Percentiles rank a stretch among this genome's conserved stretches.
phyloP scores from a whole-genome alignment of 257 asterid genomes.

The Ilex aquifolium region DNA sequence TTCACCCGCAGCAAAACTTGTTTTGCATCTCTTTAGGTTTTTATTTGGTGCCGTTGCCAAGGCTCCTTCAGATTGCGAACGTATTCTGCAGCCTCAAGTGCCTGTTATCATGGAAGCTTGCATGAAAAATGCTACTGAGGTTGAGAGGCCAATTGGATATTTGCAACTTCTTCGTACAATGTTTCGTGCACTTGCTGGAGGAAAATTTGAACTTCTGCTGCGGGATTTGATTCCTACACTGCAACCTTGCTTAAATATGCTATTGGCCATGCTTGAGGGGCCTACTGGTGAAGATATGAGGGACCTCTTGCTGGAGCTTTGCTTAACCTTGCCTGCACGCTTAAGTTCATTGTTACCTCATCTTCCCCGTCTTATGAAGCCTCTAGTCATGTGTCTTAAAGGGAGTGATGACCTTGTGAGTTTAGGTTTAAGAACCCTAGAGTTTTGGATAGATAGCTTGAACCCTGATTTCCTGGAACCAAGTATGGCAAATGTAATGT shows the following conservation, averaged over 20 bases:
- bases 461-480: conserved; percentile 99
- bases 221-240: conserved; percentile 86
- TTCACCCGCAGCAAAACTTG: conserved; percentile 98
- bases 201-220: conserved; percentile 86
- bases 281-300: conserved; percentile 91
- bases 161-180: conserved; percentile 94
- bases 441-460: conserved; percentile 99
- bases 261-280: conserved; percentile 92
- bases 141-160: conserved; percentile 86
- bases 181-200: conserved; percentile 98
- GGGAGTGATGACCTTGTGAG: conserved; percentile 90
- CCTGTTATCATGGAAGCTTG: conserved; percentile 93
- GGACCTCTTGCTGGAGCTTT: conserved; percentile 85
- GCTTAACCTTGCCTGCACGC: conserved; percentile 86
- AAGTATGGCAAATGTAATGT: conserved; percentile 98
- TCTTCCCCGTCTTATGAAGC: conserved; percentile 96
- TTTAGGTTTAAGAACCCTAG: conserved; percentile 94
- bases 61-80: conserved; percentile 96
- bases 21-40: conserved; percentile 92
- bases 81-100: conserved; percentile 95
- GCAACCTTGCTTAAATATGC: conserved; percentile 87
- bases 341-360: conserved; percentile 90
- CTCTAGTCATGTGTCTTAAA: conserved; percentile 95
- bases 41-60: conserved; percentile 88
- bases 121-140: conserved; percentile 87